A percentile compares a stretch with the other conserved stretches of the same genome.
Evolutionary conservation across 2,329 filamentous ascomycete genomes (phyloP).

Genomic region (Hypoxylon sp.): DNA sequence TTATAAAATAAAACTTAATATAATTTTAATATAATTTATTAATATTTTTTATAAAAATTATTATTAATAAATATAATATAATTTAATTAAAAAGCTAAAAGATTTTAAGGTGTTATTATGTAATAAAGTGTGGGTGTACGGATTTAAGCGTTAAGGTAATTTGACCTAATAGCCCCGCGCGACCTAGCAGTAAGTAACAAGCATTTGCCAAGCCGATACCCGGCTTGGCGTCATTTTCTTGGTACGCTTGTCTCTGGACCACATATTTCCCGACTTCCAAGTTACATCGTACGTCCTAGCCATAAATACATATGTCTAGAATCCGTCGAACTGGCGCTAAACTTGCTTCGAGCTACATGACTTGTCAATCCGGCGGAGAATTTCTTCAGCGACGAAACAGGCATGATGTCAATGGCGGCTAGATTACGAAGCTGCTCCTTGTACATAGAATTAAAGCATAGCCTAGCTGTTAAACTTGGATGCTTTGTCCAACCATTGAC

Average conservation of each 20-base stretch:
- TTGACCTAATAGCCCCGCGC: too few relatives aligned
- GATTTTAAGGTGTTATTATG: too few relatives aligned
- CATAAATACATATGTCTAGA: conserved; percentile 13
- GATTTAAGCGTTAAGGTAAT: too few relatives aligned
- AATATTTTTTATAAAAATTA: too few relatives aligned
- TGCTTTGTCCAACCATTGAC: conserved; percentile 11
- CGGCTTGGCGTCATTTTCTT: conserved; percentile 48
- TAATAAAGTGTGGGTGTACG: too few relatives aligned
- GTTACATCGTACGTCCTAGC: conserved; percentile 29
- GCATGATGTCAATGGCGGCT: conserved; percentile 32
- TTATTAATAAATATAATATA: too few relatives aligned
- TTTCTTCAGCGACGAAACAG: conserved; percentile 18
- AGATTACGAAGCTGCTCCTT: conserved; percentile 28
- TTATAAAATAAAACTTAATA: too few relatives aligned
- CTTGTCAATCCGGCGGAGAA: conserved; percentile 8
- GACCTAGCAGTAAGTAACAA: conserved; percentile 38
- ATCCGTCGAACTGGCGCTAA: conserved; percentile 28
- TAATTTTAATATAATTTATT: too few relatives aligned
- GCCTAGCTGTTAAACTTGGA: conserved; percentile 1
- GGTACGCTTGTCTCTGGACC: conserved; percentile 36
- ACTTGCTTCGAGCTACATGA: conserved; percentile 4
- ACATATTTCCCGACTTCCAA: conserved; percentile 26
- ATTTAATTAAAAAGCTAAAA: too few relatives aligned
- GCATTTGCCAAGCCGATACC: conserved; percentile 51
- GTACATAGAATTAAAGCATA: not conserved